Base-by-base conservation (phyloP, 2,329 filamentous ascomycete species). In the Atkinsonella texensis region DNA sequence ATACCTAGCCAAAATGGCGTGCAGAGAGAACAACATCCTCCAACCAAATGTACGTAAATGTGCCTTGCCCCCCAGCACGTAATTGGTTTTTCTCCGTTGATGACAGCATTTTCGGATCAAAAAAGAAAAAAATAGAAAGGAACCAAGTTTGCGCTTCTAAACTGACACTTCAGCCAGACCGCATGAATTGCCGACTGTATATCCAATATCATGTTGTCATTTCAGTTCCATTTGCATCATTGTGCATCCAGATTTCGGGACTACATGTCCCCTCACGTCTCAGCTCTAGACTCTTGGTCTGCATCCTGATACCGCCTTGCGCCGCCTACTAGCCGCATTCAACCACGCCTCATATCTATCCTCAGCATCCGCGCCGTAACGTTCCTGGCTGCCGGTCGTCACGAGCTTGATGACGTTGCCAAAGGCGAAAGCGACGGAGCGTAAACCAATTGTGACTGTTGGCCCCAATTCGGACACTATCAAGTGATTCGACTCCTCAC, bases 381-480 rank as follows among this genome's bases (percentile, higher is more conserved):
- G 71, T 60, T 85, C 83, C 55, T 79, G 75, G 6, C 83, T 63
- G 3, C 66, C 84, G 6, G 84, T 70, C 2, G 78, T 80, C 52
- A 89, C 75, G 48, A 89, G 69, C 66, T 89, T 89, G 59, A 89
- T 74, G 1, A 80, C 73, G 57, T 89, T 86, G 12, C 85, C 87
- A 53, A 89, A 80, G 0, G 77, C 84, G 32, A 90, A 76, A 0
- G 80, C 86, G 3, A 87, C 74, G 48, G 82, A 84, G 45, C 75
- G 73, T 46, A 77, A 74, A 12, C 85, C 85, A 1, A 88, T 68
- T 49, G 71, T 71, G 2, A 74, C 72, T 52, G 85, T 77, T 0
- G 85, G 85, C 0, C 86, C 87, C 1, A 85, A 69, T 45, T 74
- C 74, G 2, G 77, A 77, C 20, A 88, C 80, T 46, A 87, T 79